Evolutionary conservation across 2,329 filamentous ascomycete genomes (phyloP).

Genomic region (Penicillium aurantiogriseum): DNA sequence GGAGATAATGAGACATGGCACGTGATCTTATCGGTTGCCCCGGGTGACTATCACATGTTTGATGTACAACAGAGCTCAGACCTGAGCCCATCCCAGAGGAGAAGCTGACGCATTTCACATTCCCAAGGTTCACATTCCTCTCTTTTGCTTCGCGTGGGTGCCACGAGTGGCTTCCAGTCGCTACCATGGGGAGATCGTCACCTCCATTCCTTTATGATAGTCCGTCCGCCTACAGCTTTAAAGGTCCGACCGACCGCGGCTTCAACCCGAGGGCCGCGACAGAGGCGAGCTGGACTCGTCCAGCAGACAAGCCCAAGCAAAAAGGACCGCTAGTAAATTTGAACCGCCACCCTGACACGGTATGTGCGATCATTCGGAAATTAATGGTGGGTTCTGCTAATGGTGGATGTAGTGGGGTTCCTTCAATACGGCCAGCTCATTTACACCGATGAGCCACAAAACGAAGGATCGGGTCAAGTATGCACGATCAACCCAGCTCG

Average conservation of each 20-base stretch:
- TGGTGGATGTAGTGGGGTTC: conserved; percentile 45
- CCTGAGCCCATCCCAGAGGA: neutral
- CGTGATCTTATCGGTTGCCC: conserved; percentile 32
- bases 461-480: conserved; percentile 71
- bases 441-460: conserved; percentile 65
- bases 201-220: conserved; percentile 74
- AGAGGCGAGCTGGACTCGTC: conserved; percentile 70
- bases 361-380: conserved; percentile 45
- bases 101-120: conserved; percentile 18
- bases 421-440: conserved; percentile 57
- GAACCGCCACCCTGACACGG: conserved; percentile 78
- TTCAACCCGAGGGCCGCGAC: conserved; percentile 89
- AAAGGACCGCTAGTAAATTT: conserved; percentile 77
- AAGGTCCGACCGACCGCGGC: conserved; percentile 50
- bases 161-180: conserved; percentile 27
- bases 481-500: conserved; percentile 67
- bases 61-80: conserved; percentile 1
- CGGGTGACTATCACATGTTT: conserved; percentile 29
- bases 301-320: conserved; percentile 59
- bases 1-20: conserved; percentile 8
- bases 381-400: conserved; percentile 9
- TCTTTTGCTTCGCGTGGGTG: conserved; percentile 35
- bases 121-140: conserved; percentile 24
- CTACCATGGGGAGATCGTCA: conserved; percentile 52
- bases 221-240: conserved; percentile 53